phyloP scores from a whole-genome alignment of 208 protist species.

The Crithidia bombi region DNA sequence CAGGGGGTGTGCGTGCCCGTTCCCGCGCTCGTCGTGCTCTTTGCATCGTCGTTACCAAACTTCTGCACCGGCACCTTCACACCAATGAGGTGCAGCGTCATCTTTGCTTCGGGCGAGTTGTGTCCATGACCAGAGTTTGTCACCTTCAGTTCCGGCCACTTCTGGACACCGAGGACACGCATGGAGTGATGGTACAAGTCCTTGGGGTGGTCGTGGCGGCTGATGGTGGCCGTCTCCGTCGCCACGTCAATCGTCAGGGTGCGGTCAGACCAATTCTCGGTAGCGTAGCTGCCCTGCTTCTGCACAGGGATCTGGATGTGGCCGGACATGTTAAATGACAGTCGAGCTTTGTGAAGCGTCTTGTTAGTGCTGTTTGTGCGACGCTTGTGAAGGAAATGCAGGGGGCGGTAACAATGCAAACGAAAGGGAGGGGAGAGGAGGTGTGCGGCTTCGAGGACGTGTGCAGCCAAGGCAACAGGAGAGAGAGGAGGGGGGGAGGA shows the following conservation, averaged over 20 bases:
- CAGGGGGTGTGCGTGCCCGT: background rate
- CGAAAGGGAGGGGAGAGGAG: too few species aligned
- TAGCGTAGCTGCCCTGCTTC: slow-evolving; percentile 4
- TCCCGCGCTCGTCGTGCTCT: background rate
- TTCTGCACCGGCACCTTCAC: background rate
- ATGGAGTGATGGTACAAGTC: slow-evolving; percentile 3
- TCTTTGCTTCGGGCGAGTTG: slow-evolving; percentile 5
- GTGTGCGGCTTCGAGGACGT: too few species aligned
- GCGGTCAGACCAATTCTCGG: background rate
- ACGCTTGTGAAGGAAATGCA: too few species aligned
- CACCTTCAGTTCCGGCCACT: background rate
- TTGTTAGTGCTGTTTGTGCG: background rate
- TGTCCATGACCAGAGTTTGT: background rate
- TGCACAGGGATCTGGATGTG: slow-evolving; percentile 3
- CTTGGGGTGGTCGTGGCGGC: slow-evolving; percentile 8
- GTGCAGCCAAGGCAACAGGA: too few species aligned
- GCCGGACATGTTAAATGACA: background rate
- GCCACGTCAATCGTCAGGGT: slow-evolving; percentile 8
- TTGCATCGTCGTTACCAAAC: slow-evolving; percentile 1
- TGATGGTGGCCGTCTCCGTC: slow-evolving; percentile 5
- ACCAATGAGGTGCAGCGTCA: slow-evolving; percentile 7
- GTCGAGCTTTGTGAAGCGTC: too few species aligned
- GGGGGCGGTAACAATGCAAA: too few species aligned
- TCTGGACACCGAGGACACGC: background rate
- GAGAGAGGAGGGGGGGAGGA: too few species aligned